These are phyloP conservation scores for Acanthamoeba divionensis DNA, from an alignment of 208 protist genomes.

Conservation along the genomic window DNA sequence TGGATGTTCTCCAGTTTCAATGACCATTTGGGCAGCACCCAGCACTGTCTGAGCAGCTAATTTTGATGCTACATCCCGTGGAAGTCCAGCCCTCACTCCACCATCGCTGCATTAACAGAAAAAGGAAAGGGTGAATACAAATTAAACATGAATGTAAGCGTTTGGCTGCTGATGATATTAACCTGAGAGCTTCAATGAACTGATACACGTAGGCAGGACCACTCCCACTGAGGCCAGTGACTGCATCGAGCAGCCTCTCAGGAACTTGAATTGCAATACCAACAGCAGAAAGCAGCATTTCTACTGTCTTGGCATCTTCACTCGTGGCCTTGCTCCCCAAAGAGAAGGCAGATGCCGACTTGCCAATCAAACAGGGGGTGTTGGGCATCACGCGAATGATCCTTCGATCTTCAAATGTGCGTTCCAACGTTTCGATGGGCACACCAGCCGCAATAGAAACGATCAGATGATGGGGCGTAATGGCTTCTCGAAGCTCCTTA, in stretches of 20 bases:
- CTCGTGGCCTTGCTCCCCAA: slow-evolving; percentile 71
- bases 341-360: slow-evolving; percentile 76
- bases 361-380: slow-evolving; percentile 83
- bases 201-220: slow-evolving; percentile 94
- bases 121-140: no score
- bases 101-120: no score
- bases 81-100: slow-evolving; percentile 88
- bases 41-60: slow-evolving; percentile 90
- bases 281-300: background rate
- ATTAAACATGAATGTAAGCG: no score
- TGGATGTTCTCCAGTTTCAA: slow-evolving; percentile 79
- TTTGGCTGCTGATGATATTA: no score
- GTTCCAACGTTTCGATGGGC: slow-evolving; percentile 80
- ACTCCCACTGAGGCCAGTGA: slow-evolving; percentile 90
- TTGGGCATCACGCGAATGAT: slow-evolving; percentile 96
- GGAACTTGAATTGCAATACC: background rate
- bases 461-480: slow-evolving; percentile 63
- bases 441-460: slow-evolving; percentile 92
- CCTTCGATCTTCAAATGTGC: slow-evolving; percentile 72
- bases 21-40: slow-evolving; percentile 89
- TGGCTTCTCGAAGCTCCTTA: slow-evolving; percentile 39
- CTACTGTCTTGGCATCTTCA: slow-evolving; percentile 59
- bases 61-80: slow-evolving; percentile 82
- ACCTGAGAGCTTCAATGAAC: slow-evolving; percentile 94
- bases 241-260: slow-evolving; percentile 55